Evolutionary conservation across 2,329 filamentous ascomycete species (phyloP).

Genomic region (Chaetomiaceae sp.): DNA sequence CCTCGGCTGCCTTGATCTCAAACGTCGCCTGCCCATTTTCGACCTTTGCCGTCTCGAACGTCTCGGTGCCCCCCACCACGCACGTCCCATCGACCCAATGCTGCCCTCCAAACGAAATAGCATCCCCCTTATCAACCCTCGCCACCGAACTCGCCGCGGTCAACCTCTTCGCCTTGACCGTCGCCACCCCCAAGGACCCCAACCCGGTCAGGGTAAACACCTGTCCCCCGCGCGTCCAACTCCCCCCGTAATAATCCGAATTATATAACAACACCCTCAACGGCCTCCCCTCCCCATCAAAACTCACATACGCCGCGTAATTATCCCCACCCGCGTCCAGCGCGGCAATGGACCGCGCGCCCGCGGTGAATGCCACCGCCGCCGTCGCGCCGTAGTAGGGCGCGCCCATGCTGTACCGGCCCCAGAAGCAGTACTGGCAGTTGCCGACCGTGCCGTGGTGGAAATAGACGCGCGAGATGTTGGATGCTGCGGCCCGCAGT

Average conservation of each 20-base stretch:
- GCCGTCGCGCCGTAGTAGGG: slow-evolving; percentile 48
- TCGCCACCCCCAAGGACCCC: slow-evolving; percentile 30
- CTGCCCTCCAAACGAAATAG: slow-evolving; percentile 42
- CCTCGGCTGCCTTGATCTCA: slow-evolving; percentile 42
- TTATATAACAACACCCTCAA: slow-evolving; percentile 41
- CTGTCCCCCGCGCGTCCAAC: slow-evolving; percentile 31
- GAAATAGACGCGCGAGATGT: slow-evolving; percentile 43
- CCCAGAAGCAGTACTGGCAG: slow-evolving; percentile 47
- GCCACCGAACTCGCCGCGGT: slow-evolving; percentile 30
- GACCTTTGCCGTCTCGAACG: slow-evolving; percentile 33
- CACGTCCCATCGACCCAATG: slow-evolving; percentile 43
- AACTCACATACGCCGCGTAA: slow-evolving; percentile 45
- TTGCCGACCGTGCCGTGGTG: slow-evolving; percentile 50
- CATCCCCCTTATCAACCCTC: slow-evolving; percentile 40
- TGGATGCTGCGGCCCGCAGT: slow-evolving; percentile 33
- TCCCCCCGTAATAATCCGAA: slow-evolving; percentile 39
- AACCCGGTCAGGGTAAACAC: slow-evolving; percentile 41
- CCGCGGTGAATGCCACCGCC: slow-evolving; percentile 32
- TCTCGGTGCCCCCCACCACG: slow-evolving; percentile 37
- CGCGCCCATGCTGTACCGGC: slow-evolving; percentile 43
- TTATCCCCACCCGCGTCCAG: slow-evolving; percentile 40
- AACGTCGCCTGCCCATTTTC: slow-evolving; percentile 37
- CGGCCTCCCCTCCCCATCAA: slow-evolving; percentile 33
- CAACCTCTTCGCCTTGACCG: slow-evolving; percentile 36
- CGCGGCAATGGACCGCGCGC: slow-evolving; percentile 39